Percentiles rank a stretch among this genome's conserved stretches.
Evolutionary conservation across 768 basidiomycete species (phyloP).

Genomic region (Rubroboletus pulcherrimus): DNA sequence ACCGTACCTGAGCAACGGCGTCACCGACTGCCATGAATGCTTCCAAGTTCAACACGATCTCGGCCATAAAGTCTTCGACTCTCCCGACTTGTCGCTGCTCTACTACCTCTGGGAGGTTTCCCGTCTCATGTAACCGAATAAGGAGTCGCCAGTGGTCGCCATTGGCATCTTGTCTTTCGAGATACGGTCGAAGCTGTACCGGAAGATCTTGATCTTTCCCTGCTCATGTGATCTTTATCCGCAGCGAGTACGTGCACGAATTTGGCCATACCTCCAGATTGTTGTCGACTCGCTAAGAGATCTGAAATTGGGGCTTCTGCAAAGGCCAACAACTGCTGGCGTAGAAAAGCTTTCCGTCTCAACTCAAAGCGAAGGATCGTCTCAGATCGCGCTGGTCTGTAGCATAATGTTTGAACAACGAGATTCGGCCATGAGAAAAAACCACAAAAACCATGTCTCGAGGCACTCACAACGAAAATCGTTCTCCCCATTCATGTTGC

Average conservation of each 20-base stretch:
- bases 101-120: background rate
- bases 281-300: slow-evolving; percentile 9
- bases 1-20: slow-evolving; percentile 19
- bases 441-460: background rate
- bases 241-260: background rate
- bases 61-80: slow-evolving; percentile 17
- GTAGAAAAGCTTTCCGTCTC: slow-evolving; percentile 17
- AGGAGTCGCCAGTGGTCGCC: slow-evolving; percentile 18
- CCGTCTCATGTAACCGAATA: slow-evolving; percentile 16
- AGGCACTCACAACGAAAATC: slow-evolving; percentile 18
- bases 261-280: slow-evolving; percentile 4
- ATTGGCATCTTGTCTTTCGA: background rate
- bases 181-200: slow-evolving; percentile 15
- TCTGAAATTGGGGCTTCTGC: slow-evolving; percentile 17
- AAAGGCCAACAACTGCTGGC: slow-evolving; percentile 14
- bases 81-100: background rate
- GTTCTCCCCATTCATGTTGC: slow-evolving; percentile 7
- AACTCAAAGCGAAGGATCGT: slow-evolving; percentile 25
- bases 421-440: background rate
- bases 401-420: background rate
- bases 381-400: slow-evolving; percentile 14
- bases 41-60: slow-evolving; percentile 24
- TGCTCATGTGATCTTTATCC: background rate
- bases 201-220: slow-evolving; percentile 11
- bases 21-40: slow-evolving; percentile 24